These are phyloP conservation scores for Boechera retrofracta DNA, from an alignment of 345 rosid species.

Conservation along the genomic window DNA sequence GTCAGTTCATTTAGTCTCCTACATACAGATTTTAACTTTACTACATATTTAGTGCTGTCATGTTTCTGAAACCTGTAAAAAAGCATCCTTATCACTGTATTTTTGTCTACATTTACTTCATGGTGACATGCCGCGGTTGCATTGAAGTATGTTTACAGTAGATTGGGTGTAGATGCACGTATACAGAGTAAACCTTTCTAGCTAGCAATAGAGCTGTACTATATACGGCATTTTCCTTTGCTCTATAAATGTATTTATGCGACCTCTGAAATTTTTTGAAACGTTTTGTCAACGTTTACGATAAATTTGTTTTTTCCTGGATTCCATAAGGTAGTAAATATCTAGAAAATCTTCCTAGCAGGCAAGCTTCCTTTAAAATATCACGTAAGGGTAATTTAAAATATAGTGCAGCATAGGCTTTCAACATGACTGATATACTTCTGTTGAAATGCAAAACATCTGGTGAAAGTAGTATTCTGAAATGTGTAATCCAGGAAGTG, in stretches of 20 bases:
- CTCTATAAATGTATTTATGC: not conserved
- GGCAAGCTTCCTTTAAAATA: not conserved
- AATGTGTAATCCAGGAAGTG: slow-evolving; percentile 20
- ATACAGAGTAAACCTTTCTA: not conserved
- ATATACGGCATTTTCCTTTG: not conserved
- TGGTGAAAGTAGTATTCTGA: not conserved
- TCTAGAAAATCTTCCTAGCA: not conserved
- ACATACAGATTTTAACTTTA: not conserved
- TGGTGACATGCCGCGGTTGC: not conserved
- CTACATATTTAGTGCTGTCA: not conserved
- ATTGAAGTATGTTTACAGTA: slow-evolving; percentile 10
- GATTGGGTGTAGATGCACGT: slow-evolving; percentile 6
- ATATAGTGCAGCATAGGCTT: not conserved
- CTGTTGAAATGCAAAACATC: not conserved
- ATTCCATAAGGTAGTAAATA: not conserved
- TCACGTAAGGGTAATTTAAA: not conserved
- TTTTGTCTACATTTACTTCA: slow-evolving; percentile 4
- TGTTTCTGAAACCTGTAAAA: not conserved
- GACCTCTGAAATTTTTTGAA: not conserved
- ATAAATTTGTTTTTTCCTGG: slow-evolving; percentile 8
- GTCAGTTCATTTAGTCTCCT: slow-evolving; percentile 52
- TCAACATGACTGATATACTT: not conserved
- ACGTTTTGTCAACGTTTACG: not conserved
- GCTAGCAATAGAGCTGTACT: not conserved
- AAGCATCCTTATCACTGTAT: not conserved